Percentiles rank a stretch among this genome's conserved stretches.
phyloP scores from a whole-genome alignment of 106 monocot genomes.

The Allium cepa region DNA sequence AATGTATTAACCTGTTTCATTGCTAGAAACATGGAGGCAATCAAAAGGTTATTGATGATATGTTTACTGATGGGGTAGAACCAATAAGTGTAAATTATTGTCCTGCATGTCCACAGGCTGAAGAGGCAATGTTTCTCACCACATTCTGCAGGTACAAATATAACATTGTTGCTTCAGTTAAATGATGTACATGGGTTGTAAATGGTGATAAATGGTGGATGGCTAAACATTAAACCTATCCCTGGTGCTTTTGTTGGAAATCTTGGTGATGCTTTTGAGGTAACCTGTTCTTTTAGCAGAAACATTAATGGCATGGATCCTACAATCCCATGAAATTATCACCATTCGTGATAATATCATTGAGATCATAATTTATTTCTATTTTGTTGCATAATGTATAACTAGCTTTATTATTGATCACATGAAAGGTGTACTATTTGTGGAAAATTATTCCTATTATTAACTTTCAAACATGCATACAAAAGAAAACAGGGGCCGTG shows the following conservation, averaged over 20 bases:
- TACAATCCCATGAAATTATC: no score
- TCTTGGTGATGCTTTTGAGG: slow-evolving; percentile 30
- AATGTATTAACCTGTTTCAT: not conserved
- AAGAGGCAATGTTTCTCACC: slow-evolving; percentile 7
- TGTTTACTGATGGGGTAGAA: not conserved
- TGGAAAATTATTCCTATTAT: no score
- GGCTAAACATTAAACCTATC: slow-evolving; percentile 17
- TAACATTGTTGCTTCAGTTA: slow-evolving; percentile 14
- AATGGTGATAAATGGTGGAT: slow-evolving; percentile 11
- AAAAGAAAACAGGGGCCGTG: no score
- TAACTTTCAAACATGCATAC: no score
- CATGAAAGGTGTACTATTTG: no score
- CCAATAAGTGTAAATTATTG: slow-evolving; percentile 3
- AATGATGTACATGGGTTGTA: slow-evolving; percentile 8
- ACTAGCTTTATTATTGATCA: no score
- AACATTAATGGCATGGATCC: not conserved
- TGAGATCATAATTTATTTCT: no score
- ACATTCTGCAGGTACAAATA: not conserved
- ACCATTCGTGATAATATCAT: no score
- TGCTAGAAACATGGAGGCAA: slow-evolving; percentile 4
- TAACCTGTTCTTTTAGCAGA: not conserved
- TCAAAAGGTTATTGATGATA: not conserved
- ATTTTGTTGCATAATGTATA: no score
- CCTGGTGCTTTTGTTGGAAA: slow-evolving; percentile 27
- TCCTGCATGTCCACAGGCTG: not conserved